Evolutionary conservation across 2,329 filamentous ascomycete species (phyloP), one percentile per base, ranked within the genome.

Genomic region (Diplodia scrobiculata): DNA sequence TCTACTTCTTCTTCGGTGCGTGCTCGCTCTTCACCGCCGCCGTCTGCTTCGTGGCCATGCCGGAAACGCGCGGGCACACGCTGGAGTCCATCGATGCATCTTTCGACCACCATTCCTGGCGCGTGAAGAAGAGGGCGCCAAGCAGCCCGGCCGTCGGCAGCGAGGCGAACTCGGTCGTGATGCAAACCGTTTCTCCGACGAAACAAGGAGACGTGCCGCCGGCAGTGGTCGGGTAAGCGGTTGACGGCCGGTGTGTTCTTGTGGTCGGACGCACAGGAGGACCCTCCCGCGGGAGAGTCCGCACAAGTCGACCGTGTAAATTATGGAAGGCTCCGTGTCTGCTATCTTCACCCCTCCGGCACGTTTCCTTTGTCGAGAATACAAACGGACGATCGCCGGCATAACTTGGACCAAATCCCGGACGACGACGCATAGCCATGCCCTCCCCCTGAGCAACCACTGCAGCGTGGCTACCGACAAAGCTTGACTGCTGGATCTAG

Each of bases 11-110:
- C 41, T 77, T 77, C 65, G 75, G 74, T 13, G 67, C 59, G 6
- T 67, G 72, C 10, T 69, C 68, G 10, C 68, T 74, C 6, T 52
- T 68, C 27, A 74, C 73, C 2, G 67, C 69, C 0, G 55, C 70
- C 4, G 70, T 74, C 6, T 68, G 71, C 27, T 72, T 75, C 1
- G 59, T 78, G 0, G 82, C 76, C 54, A 85, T 85, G 82, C 81
- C 80, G 0, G 83, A 84, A 70, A 84, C 83, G 0, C 76, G 80
- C 27, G 83, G 83, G 0, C 72, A 75, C 11, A 79, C 78, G 0
- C 74, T 85, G n/a, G 82, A 84, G 60, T 77, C 79, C 51, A 84
- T 84, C 55, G 79, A 84, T 60, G 75, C 79, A 13, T 79, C 80
- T 0, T 84, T 84, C 66, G 76, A 78, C 68, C 72, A 71, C 67